Evolutionary conservation across 169 alveolate genomes (phyloP), one percentile per base, ranked within the genome.

Genomic region (Plasmodium falciparum): DNA sequence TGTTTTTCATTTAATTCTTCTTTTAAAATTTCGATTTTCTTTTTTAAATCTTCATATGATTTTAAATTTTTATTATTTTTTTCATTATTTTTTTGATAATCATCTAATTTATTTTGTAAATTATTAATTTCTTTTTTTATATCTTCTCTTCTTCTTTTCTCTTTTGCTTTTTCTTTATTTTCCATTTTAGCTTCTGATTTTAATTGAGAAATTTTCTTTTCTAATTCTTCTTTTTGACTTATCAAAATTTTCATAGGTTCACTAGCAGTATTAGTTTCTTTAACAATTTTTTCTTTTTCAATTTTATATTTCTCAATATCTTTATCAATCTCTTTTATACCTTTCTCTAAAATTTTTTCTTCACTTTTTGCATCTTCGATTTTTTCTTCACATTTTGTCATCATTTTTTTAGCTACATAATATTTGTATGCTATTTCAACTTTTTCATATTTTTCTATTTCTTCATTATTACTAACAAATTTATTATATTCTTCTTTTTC

Each of bases 401-500:
- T 78, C 75, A 80, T 80, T 58, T 90, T 89, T 73, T 93, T 93
- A n/a, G 95, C 95, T 43, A 85, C 75, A 89, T 90, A 93, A 47
- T 93, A 93, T 49, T 80, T 88, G 73, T 93, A 86, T 2, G 96
- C 92, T 22, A 93, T 90, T 71, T 93, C 93, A 17, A 88, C 75
- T 29, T 91, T 74, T 58, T 88, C 93, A 54, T 86, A 92, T 45
- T 93, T 69, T 58, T 88, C 94, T n/a, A 72, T 85, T 86, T 94
- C 95, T 73, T 92, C 95, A 63, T 90, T 89, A 56, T 74, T 80
- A 67, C 92, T 88, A 71, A 85, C 89, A 83, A 93, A 91, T 61
- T 74, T 89, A 74, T 94, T 93, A 85, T 76, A 91, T 70, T 94
- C 96, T 45, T 94, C 95, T 65, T 90, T 88, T 72, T 97, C 99